A percentile compares a stretch with the other conserved stretches of the same genome.
Evolutionary conservation across 805 yeast genomes (phyloP).

Genomic region (Ogataea kodamae): DNA sequence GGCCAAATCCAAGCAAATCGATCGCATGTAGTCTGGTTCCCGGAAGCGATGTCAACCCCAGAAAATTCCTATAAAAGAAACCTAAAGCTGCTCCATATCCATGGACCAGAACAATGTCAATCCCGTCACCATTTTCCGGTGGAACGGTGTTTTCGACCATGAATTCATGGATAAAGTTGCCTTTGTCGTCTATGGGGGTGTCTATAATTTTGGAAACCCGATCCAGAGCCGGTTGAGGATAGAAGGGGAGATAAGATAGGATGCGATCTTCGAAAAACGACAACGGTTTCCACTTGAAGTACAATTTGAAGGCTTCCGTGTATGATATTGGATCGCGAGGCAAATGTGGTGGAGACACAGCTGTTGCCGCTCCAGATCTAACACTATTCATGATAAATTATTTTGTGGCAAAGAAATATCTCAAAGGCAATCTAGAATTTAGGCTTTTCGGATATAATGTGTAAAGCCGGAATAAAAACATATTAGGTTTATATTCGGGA

Average conservation of each 20-base stretch:
- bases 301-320: conserved; percentile 27
- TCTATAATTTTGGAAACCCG: conserved; percentile 45
- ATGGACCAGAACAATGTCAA: conserved; percentile 65
- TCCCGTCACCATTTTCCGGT: conserved; percentile 11
- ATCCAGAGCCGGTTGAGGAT: conserved; percentile 48
- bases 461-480: too few relatives aligned
- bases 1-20: conserved; percentile 71
- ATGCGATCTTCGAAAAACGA: conserved; percentile 38
- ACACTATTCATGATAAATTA: too few relatives aligned
- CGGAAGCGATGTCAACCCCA: conserved; percentile 45
- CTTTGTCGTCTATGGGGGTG: conserved; percentile 47
- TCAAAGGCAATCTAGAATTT: too few relatives aligned
- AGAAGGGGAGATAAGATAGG: conserved; percentile 56
- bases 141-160: conserved; percentile 43
- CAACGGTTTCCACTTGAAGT: conserved; percentile 25
- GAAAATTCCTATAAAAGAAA: conserved; percentile 70
- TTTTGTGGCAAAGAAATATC: too few relatives aligned
- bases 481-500: too few relatives aligned
- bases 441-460: too few relatives aligned
- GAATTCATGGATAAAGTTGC: conserved; percentile 69
- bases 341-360: too few relatives aligned
- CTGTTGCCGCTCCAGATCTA: too few relatives aligned
- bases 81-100: conserved; percentile 94
- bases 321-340: conserved; percentile 8
- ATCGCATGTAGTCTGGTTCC: conserved; percentile 62